phyloP scores from a whole-genome alignment of 371 early-diverging fungal species.

The Mortierella polycephala region DNA sequence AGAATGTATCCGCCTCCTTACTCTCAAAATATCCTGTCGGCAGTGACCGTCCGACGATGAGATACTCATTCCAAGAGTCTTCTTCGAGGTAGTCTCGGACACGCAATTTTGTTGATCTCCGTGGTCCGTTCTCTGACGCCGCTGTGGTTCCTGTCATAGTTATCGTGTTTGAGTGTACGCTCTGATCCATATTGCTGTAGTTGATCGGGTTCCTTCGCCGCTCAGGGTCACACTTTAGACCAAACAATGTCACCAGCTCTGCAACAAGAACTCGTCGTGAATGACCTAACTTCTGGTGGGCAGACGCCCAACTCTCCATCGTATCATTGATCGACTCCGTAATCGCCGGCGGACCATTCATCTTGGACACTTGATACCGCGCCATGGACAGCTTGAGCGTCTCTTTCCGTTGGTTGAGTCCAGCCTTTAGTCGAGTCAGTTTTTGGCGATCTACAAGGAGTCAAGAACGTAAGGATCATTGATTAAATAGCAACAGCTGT shows the following conservation, averaged over 20 bases:
- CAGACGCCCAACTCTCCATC: slow-evolving; percentile 42
- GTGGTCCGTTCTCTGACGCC: slow-evolving; percentile 12
- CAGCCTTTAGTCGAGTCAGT: slow-evolving; percentile 23
- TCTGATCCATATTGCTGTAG: slow-evolving; percentile 45
- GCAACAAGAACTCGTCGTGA: slow-evolving; percentile 56
- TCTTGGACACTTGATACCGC: slow-evolving; percentile 44
- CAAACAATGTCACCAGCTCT: slow-evolving; percentile 30
- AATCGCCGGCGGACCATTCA: slow-evolving; percentile 41
- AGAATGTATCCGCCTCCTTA: background rate
- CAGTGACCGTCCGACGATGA: slow-evolving; percentile 47
- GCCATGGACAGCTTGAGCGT: slow-evolving; percentile 47
- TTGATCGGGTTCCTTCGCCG: slow-evolving; percentile 33
- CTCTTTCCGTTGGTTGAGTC: slow-evolving; percentile 44
- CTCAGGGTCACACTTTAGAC: slow-evolving; percentile 44
- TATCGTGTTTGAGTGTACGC: slow-evolving; percentile 20
- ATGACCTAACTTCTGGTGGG: slow-evolving; percentile 50
- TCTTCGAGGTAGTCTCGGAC: slow-evolving; percentile 50
- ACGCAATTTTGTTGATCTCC: slow-evolving; percentile 44
- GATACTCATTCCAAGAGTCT: slow-evolving; percentile 53
- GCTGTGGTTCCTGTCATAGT: slow-evolving; percentile 11
- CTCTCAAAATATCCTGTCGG: slow-evolving; percentile 47
- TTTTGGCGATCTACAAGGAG: slow-evolving; percentile 47
- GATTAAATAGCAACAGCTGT: background rate
- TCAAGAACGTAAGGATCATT: background rate
- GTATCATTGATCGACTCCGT: slow-evolving; percentile 29